Conservation (phyloP, 2,329 filamentous ascomycete genomes). For the Ophiostoma tasmaniense region DNA sequence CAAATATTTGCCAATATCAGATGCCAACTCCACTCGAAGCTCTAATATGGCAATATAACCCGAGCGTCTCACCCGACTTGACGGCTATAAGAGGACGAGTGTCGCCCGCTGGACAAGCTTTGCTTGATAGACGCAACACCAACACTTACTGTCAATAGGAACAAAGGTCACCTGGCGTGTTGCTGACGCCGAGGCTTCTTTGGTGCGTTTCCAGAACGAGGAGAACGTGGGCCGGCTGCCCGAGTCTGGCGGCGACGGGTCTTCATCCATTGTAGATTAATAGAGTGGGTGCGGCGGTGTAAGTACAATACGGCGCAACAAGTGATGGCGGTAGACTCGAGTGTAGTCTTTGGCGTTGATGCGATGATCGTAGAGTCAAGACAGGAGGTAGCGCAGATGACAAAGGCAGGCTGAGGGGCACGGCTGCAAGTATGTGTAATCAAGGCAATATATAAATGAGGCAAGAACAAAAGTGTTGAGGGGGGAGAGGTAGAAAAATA, state of each 20-base stretch:
- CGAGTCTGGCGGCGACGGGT: slow-evolving; percentile 5
- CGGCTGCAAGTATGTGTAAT: not conserved
- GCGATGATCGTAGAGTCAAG: not conserved
- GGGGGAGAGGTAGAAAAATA: not conserved
- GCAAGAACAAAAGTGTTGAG: not conserved
- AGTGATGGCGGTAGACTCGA: not conserved
- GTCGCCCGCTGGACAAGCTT: not conserved
- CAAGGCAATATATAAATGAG: not conserved
- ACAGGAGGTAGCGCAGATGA: not conserved
- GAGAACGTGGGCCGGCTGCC: slow-evolving; percentile 36
- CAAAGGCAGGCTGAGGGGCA: not conserved
- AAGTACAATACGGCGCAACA: not conserved
- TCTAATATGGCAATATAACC: not conserved
- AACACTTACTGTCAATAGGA: slow-evolving; percentile 20
- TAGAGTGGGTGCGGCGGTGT: not conserved
- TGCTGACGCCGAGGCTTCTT: slow-evolving; percentile 27
- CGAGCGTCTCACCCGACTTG: not conserved
- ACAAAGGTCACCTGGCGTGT: slow-evolving; percentile 31
- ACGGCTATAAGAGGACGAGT: not conserved
- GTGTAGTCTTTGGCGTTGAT: not conserved
- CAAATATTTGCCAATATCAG: not conserved
- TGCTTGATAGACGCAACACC: not conserved
- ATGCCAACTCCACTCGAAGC: not conserved
- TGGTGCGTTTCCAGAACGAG: slow-evolving; percentile 39
- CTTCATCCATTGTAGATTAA: slow-evolving; percentile 10